Percentiles rank a stretch among this genome's conserved stretches.
phyloP scores from a whole-genome alignment of 2,329 filamentous ascomycete genomes.

The Mollisia scopiformis region DNA sequence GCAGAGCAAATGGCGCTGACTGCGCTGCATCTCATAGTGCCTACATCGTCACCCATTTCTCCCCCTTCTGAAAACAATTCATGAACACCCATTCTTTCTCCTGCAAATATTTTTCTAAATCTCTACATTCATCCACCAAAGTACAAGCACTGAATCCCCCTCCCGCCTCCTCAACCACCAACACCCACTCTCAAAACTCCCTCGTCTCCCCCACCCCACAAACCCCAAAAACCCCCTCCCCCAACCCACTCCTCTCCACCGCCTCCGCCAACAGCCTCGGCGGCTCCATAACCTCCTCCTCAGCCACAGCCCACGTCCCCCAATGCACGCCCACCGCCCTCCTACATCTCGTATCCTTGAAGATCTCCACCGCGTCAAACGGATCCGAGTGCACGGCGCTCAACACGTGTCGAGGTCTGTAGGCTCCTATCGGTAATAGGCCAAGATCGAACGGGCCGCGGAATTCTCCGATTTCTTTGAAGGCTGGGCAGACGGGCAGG shows the following conservation, averaged over 20 bases:
- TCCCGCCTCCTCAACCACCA: too few species aligned
- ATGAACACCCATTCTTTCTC: too few species aligned
- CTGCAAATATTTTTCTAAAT: too few species aligned
- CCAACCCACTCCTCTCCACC: conserved; percentile 64
- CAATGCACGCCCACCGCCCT: conserved; percentile 85
- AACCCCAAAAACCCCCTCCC: conserved; percentile 45
- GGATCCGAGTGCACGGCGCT: conserved; percentile 83
- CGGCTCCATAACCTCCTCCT: conserved; percentile 81
- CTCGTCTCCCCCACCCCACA: too few species aligned
- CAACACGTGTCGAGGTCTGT: conserved; percentile 72
- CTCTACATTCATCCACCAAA: too few species aligned
- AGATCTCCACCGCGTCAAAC: conserved; percentile 85
- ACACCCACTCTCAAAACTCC: too few species aligned
- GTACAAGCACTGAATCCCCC: too few species aligned
- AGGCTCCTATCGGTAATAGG: conserved; percentile 89
- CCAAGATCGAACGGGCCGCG: conserved; percentile 88
- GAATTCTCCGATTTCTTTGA: conserved; percentile 78
- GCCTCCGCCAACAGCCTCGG: conserved; percentile 73
- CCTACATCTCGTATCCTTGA: conserved; percentile 76
- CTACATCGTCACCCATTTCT: too few species aligned
- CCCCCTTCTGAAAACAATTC: too few species aligned
- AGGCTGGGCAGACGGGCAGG: conserved; percentile 79
- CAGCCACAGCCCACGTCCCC: conserved; percentile 80
- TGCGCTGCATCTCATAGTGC: too few species aligned
- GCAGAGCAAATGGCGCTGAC: too few species aligned